Percentiles rank a stretch among this genome's conserved stretches.
Evolutionary conservation across 192 early-diverging fungal genomes (phyloP).

Genomic region (Gonapodya prolifera): DNA sequence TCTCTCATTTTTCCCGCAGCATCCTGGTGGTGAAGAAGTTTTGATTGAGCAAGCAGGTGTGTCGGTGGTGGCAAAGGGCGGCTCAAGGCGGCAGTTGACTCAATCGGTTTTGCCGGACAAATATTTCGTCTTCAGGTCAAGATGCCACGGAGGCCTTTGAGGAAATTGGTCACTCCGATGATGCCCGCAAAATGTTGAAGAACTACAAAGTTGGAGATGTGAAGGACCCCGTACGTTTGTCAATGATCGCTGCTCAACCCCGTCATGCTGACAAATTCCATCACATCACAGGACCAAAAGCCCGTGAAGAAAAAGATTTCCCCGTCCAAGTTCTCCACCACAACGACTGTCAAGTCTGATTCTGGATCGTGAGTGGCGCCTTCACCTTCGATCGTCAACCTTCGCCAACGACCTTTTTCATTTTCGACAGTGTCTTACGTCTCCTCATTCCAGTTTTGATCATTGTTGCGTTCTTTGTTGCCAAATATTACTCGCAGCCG

Average conservation of each 20-base stretch:
- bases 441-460: constrained; percentile 36
- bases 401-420: neutral
- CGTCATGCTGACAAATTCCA: neutral
- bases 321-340: neutral
- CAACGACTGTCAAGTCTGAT: neutral
- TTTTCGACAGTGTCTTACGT: constrained; percentile 21
- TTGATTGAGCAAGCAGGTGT: constrained; percentile 79
- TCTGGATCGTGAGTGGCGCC: neutral
- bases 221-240: constrained; percentile 13
- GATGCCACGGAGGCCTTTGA: constrained; percentile 92
- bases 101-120: neutral
- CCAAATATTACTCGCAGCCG: neutral
- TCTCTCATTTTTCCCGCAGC: constrained; percentile 28
- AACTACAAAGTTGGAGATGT: constrained; percentile 63
- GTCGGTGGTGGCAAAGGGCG: too few species aligned
- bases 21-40: constrained; percentile 97
- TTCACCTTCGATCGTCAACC: neutral
- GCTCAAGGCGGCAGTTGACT: too few species aligned
- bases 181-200: constrained; percentile 76
- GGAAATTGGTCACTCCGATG: constrained; percentile 93
- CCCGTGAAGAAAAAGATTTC: neutral
- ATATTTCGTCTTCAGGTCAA: constrained; percentile 14
- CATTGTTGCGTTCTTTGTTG: constrained; percentile 20
- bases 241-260: neutral
- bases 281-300: neutral